Evolutionary conservation across 331 rosid species (phyloP).

Genomic region (Telfairia occidentalis): DNA sequence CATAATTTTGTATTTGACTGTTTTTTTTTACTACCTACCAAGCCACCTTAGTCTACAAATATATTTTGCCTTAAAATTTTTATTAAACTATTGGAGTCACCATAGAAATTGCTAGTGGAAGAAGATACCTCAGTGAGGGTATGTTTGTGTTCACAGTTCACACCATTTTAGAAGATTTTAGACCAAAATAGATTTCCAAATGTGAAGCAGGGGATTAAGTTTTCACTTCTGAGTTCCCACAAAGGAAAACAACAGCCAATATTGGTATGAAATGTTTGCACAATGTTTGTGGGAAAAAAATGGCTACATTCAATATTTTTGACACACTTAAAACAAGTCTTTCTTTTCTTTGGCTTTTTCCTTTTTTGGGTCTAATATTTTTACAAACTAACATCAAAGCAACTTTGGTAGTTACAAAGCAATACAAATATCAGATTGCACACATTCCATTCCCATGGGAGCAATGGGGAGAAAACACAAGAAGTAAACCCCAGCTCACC

Average conservation of each 20-base stretch:
- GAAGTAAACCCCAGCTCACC: conserved; percentile 18
- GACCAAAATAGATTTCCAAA: no score
- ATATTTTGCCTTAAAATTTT: no score
- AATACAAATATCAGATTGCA: conserved; percentile 16
- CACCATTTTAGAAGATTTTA: no score
- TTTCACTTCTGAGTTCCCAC: no score
- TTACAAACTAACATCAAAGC: conserved; percentile 35
- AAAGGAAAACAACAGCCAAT: not conserved
- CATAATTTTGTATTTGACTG: no score
- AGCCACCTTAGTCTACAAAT: no score
- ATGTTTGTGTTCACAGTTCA: no score
- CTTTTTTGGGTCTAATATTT: conserved; percentile 20
- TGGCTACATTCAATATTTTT: conserved; percentile 8
- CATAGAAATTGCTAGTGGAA: no score
- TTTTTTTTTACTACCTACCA: no score
- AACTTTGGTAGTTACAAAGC: conserved; percentile 29
- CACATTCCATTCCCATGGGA: not conserved
- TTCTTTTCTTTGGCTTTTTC: not conserved
- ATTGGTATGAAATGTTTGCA: not conserved
- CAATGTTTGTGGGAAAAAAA: not conserved
- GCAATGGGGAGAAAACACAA: not conserved
- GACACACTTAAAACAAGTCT: not conserved
- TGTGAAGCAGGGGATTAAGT: no score
- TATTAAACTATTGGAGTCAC: no score
- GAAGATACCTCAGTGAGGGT: no score